phyloP scores from a whole-genome alignment of 495 filamentous ascomycete species.

The Trypethelium eluteriae region DNA sequence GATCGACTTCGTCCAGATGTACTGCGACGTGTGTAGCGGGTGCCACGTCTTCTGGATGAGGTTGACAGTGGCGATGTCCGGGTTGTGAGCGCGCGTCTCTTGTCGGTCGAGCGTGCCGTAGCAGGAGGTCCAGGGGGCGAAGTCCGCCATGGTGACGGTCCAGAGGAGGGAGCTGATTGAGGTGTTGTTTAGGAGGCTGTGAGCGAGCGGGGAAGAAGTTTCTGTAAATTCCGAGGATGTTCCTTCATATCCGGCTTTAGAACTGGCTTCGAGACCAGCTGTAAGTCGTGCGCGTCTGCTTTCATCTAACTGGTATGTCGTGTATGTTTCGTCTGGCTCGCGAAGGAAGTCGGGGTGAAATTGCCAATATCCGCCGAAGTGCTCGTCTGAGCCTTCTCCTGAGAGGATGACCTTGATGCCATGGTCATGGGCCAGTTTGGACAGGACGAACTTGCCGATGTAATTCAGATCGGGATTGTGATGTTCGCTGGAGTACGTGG shows the following conservation, averaged over 20 bases:
- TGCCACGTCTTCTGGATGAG: conserved; percentile 41
- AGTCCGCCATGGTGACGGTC: conserved; percentile 27
- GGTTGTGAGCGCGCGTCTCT: conserved; percentile 21
- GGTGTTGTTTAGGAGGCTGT: conserved; percentile 38
- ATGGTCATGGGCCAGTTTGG: conserved; percentile 36
- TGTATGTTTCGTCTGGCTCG: conserved; percentile 40
- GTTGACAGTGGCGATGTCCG: conserved; percentile 25
- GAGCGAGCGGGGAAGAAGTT: conserved; percentile 34
- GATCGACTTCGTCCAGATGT: conserved; percentile 35
- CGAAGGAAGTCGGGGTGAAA: conserved; percentile 39
- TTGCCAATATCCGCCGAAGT: conserved; percentile 45
- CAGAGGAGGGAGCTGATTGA: conserved; percentile 42
- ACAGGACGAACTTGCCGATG: conserved; percentile 42
- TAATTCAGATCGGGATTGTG: conserved; percentile 43
- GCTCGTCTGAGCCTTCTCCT: conserved; percentile 49
- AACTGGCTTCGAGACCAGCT: conserved; percentile 15
- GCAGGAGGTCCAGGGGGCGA: conserved; percentile 20
- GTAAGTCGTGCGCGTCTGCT: conserved; percentile 4
- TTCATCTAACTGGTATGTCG: conserved; percentile 25
- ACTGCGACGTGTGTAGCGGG: conserved; percentile 40
- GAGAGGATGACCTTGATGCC: conserved; percentile 46
- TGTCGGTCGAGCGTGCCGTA: conserved; percentile 18
- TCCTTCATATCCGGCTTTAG: conserved; percentile 17
- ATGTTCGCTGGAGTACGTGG: conserved; percentile 44
- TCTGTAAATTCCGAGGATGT: conserved; percentile 19